Conservation (phyloP, 2,329 filamentous ascomycete genomes). For the Trichophyton equinum region DNA sequence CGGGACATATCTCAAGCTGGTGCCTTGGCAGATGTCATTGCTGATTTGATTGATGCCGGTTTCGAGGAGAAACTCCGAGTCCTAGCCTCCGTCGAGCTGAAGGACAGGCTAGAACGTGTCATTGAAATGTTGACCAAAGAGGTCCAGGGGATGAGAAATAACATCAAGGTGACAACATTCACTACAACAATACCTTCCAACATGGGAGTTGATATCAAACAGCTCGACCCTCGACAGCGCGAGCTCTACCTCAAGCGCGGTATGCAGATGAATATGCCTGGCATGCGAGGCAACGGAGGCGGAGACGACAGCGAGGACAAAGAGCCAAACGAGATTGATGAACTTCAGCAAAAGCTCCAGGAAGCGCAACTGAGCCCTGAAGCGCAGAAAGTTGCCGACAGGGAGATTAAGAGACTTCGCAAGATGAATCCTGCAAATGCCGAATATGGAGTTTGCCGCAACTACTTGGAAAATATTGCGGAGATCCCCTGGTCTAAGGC, state of each 20-base stretch:
- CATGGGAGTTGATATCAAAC: slow-evolving; percentile 45
- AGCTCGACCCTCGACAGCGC: slow-evolving; percentile 37
- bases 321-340: slow-evolving; percentile 78
- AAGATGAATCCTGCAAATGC: slow-evolving; percentile 96
- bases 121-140: slow-evolving; percentile 75
- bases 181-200: slow-evolving; percentile 52
- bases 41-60: slow-evolving; percentile 73
- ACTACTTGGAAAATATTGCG: slow-evolving; percentile 83
- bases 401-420: slow-evolving; percentile 73
- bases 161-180: slow-evolving; percentile 70
- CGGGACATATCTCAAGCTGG: slow-evolving; percentile 76
- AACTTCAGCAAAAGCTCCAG: slow-evolving; percentile 77
- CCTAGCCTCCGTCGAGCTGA: slow-evolving; percentile 66
- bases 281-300: slow-evolving; percentile 26
- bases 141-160: slow-evolving; percentile 71
- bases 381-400: slow-evolving; percentile 76
- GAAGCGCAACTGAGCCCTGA: slow-evolving; percentile 71
- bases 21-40: slow-evolving; percentile 87
- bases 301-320: slow-evolving; percentile 54
- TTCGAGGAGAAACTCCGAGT: slow-evolving; percentile 87
- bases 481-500: slow-evolving; percentile 85
- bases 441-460: slow-evolving; percentile 85
- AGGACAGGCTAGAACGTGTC: slow-evolving; percentile 65
- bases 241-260: slow-evolving; percentile 32
- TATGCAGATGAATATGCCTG: slow-evolving; percentile 36